Percentiles rank a stretch among this genome's conserved stretches.
phyloP scores from a whole-genome alignment of 2,329 filamentous ascomycete genomes.

The Monosporascus sp. region DNA sequence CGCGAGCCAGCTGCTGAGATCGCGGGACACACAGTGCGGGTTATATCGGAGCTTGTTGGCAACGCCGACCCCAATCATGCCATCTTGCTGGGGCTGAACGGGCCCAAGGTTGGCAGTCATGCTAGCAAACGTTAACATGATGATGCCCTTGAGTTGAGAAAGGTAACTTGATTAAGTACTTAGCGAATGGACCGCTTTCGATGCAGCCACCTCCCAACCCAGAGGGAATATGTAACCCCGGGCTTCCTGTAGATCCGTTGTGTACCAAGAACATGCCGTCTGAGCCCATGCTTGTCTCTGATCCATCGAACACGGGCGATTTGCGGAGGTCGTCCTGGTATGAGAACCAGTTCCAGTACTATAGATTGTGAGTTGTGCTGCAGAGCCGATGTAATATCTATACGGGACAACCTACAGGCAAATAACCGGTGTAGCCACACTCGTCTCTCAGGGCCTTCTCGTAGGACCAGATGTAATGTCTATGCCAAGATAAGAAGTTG shows the following conservation, averaged over 20 bases:
- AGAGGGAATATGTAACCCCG: not conserved
- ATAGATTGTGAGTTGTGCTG: slow-evolving; percentile 3
- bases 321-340: slow-evolving; percentile 32
- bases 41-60: too few relatives aligned
- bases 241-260: slow-evolving; percentile 1
- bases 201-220: slow-evolving; percentile 41
- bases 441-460: slow-evolving; percentile 23
- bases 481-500: slow-evolving; percentile 23
- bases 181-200: slow-evolving; percentile 43
- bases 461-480: slow-evolving; percentile 21
- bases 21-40: too few relatives aligned
- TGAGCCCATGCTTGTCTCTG: slow-evolving; percentile 35
- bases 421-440: slow-evolving; percentile 22
- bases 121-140: slow-evolving; percentile 16
- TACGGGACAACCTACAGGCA: slow-evolving; percentile 13
- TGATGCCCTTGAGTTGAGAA: too few relatives aligned
- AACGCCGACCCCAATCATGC: too few relatives aligned
- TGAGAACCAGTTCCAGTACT: slow-evolving; percentile 40
- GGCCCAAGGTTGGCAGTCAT: slow-evolving; percentile 32
- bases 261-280: slow-evolving; percentile 27
- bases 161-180: slow-evolving; percentile 22
- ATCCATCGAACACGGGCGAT: slow-evolving; percentile 44
- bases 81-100: too few relatives aligned
- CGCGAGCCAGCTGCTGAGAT: too few relatives aligned
- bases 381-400: not conserved